Base-by-base conservation (phyloP, 148 eudicot genomes). In the Spergularia bocconei region DNA sequence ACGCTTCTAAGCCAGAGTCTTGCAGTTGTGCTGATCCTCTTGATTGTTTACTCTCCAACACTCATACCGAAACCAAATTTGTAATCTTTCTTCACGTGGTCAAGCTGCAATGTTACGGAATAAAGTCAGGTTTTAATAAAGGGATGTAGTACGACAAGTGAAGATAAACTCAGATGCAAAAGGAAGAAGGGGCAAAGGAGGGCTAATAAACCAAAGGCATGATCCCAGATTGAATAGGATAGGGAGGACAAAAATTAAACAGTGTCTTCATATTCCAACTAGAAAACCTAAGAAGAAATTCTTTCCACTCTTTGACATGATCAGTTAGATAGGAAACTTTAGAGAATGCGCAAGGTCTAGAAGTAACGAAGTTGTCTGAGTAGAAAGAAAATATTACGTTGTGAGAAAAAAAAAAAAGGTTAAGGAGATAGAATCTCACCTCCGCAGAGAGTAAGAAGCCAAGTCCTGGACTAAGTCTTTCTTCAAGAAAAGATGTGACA, bases 391-490 rank as follows among this genome's bases (percentile, higher is more conserved):
- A 52, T 25, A 72, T 29, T 29, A 2, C 4, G 36, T 29, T 29
- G 36, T 29, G 4, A 23, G 52, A 23, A 33, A 4, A 16, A 5
- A 14, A 52, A 48, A 51, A 39, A 67, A 17, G 7, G 57, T 23
- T n/a, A 65, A 69, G 53, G 23, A 66, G 0, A 14, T 13, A 9
- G 54, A 67, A 52, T 66, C 85, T 84, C 74, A 91, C 98, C 98
- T 94, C 98, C 2, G 92, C 97, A 48, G 97, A 94, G 64, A 94
- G 90, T 83, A 94, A 78, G 79, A 94, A 89, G 69, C 84, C 88
- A 50, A 94, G 91, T 82, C 96, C 98, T 93, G 90, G 79, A 56
- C 84, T 91, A 54, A 94, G 84, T 48, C 97, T 83, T 88, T 94
- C 96, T 82, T 94, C 98, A 73, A 91, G 78, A 72, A 90, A 89